A percentile compares a stretch with the other conserved stretches of the same genome.
Evolutionary conservation across 495 filamentous ascomycete species (phyloP).

Genomic region (Hypoxylon crocopeplum): DNA sequence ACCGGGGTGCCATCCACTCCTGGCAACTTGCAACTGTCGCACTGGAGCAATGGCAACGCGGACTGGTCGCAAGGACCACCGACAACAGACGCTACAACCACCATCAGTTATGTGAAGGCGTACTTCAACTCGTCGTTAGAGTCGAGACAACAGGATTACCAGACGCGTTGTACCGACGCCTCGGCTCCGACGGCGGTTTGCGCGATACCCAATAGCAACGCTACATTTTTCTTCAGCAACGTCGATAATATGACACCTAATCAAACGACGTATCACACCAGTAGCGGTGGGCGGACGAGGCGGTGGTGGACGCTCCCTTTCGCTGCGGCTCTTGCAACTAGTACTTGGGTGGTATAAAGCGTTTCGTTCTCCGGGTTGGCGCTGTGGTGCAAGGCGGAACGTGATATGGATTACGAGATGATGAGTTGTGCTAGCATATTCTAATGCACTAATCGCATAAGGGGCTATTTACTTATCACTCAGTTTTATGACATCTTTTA

Average conservation of each 20-base stretch:
- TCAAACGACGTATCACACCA: constrained; percentile 56
- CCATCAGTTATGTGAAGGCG: constrained; percentile 70
- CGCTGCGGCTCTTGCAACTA: constrained; percentile 21
- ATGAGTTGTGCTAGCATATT: not conserved
- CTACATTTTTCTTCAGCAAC: constrained; percentile 66
- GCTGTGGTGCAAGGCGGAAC: not conserved
- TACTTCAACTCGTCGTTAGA: constrained; percentile 75
- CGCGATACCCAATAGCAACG: constrained; percentile 62
- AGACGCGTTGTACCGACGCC: constrained; percentile 55
- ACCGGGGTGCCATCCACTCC: constrained; percentile 60
- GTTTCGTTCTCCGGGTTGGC: not conserved
- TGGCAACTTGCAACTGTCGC: constrained; percentile 71
- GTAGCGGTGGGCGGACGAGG: constrained; percentile 8
- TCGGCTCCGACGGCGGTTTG: constrained; percentile 56
- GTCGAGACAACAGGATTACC: constrained; percentile 53
- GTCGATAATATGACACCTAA: constrained; percentile 62
- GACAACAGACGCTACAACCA: constrained; percentile 61
- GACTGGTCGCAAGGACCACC: constrained; percentile 76
- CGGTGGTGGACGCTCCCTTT: constrained; percentile 18
- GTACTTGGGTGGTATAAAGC: constrained; percentile 31
- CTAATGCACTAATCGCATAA: not conserved
- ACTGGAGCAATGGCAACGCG: constrained; percentile 79
- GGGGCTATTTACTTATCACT: no score
- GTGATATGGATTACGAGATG: constrained; percentile 13
- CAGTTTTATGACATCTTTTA: constrained; percentile 7